A percentile compares a stretch with the other conserved stretches of the same genome.
Conservation (phyloP, 129 eudicot genomes). For the Solidago caesia region DNA sequence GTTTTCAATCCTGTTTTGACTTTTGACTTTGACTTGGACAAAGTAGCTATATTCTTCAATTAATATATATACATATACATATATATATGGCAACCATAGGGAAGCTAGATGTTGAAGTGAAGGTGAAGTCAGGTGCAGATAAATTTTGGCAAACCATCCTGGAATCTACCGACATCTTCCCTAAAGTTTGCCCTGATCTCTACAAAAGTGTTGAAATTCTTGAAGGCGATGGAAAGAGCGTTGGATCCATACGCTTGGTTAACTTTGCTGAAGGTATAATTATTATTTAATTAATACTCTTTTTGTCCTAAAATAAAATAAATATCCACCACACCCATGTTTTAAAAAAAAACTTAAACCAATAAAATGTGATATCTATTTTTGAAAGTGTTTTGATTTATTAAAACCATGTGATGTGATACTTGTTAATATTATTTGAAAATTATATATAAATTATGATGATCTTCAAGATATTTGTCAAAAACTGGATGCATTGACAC, state of each 20-base stretch:
- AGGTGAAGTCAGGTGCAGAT: conserved; percentile 55
- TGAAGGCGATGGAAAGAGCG: conserved; percentile 79
- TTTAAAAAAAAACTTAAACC: no score
- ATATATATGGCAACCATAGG: conserved; percentile 30
- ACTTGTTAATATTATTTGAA: no score
- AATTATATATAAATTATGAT: no score
- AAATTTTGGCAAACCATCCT: conserved; percentile 58
- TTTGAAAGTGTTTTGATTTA: no score
- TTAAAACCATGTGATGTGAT: no score
- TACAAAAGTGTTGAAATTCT: conserved; percentile 60
- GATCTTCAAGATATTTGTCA: no score
- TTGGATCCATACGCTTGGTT: conserved; percentile 66
- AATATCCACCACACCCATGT: no score
- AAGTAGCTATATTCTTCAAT: no score
- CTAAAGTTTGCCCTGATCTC: conserved; percentile 67
- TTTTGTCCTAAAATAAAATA: no score
- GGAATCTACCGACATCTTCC: conserved; percentile 60
- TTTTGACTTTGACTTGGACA: conserved; percentile 26
- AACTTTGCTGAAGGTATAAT: conserved; percentile 61
- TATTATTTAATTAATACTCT: background rate
- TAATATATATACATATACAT: no score
- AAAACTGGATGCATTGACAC: no score
- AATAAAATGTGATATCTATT: no score
- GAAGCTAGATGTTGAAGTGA: conserved; percentile 73
- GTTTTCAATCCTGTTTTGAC: conserved; percentile 20